phyloP scores from a whole-genome alignment of 495 filamentous ascomycete genomes.

The Neohortaea acidophila region DNA sequence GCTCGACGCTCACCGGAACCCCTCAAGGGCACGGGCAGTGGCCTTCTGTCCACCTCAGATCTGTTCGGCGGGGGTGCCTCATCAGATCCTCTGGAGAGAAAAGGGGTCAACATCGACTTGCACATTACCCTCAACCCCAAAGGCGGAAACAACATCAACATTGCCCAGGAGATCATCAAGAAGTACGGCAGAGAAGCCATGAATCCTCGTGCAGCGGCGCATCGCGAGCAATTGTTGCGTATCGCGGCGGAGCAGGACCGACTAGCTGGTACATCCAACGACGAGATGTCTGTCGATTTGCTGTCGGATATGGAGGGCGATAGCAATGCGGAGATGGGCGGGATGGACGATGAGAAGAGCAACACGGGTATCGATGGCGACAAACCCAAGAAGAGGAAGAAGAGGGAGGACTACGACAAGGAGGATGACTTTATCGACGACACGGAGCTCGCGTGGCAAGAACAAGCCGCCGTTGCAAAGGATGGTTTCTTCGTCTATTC shows the following conservation, averaged over 20 bases:
- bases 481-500: conserved; percentile 42
- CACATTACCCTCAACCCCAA: conserved; percentile 66
- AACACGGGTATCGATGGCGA: conserved; percentile 36
- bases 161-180: conserved; percentile 82
- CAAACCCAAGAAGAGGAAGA: conserved; percentile 53
- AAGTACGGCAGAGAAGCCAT: conserved; percentile 87
- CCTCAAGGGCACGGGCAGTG: conserved; percentile 47
- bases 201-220: conserved; percentile 77
- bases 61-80: conserved; percentile 39
- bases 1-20: conserved; percentile 37
- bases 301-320: conserved; percentile 24
- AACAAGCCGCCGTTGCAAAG: conserved; percentile 80
- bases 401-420: conserved; percentile 90
- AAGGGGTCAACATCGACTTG: conserved; percentile 67
- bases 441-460: conserved; percentile 88
- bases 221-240: conserved; percentile 61
- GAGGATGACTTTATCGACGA: conserved; percentile 97
- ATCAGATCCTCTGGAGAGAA: conserved; percentile 33
- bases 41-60: conserved; percentile 45
- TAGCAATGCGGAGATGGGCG: conserved; percentile 66
- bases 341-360: conserved; percentile 30
- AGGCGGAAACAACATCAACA: conserved; percentile 83
- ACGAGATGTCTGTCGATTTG: conserved; percentile 38
- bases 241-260: conserved; percentile 74
- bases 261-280: conserved; percentile 46